Percentiles rank a stretch among this genome's conserved stretches.
Conservation (phyloP, 2,329 filamentous ascomycete genomes). For the Rugonectria rugulosa region DNA sequence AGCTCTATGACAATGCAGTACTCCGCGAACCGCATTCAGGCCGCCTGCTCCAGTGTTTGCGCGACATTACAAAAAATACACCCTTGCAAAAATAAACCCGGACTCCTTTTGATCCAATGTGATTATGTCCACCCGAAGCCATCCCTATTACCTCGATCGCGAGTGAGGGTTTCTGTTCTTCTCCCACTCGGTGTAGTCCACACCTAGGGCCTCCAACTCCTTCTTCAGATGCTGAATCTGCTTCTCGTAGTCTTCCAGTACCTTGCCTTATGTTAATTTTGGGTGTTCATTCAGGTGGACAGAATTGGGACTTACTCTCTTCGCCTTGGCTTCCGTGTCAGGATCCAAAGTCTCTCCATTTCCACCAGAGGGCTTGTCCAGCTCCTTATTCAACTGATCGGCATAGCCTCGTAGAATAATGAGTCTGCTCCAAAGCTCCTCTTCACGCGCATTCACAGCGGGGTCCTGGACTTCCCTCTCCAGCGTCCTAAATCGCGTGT, state of each 20-base stretch:
- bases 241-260: conserved; percentile 82
- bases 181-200: conserved; percentile 65
- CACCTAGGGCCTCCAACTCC: conserved; percentile 70
- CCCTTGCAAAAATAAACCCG: conserved; percentile 12
- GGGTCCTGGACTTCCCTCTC: conserved; percentile 78
- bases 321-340: conserved; percentile 74
- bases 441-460: conserved; percentile 75
- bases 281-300: background rate
- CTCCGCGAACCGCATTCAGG: background rate
- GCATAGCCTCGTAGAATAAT: conserved; percentile 78
- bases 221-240: conserved; percentile 79
- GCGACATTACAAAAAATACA: conserved; percentile 13
- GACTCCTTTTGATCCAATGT: conserved; percentile 21
- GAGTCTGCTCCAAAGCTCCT: conserved; percentile 86
- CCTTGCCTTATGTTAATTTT: conserved; percentile 53
- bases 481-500: conserved; percentile 72
- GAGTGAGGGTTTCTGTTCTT: conserved; percentile 54
- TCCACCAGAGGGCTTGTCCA: conserved; percentile 69
- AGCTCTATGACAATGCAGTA: background rate
- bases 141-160: conserved; percentile 40
- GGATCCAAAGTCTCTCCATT: conserved; percentile 69
- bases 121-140: conserved; percentile 9
- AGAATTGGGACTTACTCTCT: conserved; percentile 65
- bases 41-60: conserved; percentile 3
- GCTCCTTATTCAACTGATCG: conserved; percentile 74